Base-by-base conservation (phyloP, 768 basidiomycete species). In the Cystofilobasidium bisporidii region DNA sequence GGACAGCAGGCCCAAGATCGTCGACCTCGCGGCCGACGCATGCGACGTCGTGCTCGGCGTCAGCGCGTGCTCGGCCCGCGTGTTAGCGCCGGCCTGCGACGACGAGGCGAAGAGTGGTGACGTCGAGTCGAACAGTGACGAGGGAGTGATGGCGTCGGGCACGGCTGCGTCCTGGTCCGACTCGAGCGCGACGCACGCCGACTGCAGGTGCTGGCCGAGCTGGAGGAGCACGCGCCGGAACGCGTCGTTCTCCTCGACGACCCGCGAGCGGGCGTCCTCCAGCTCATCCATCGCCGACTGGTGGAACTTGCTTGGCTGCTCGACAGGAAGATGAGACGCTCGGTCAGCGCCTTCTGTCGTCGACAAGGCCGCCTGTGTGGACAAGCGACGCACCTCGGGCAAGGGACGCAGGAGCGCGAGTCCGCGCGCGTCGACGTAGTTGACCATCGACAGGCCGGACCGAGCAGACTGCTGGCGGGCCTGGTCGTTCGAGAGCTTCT, bases 241-340 rank as follows among this genome's bases (percentile, higher is more conserved):
- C 41, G 79, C 78, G 38, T 81, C 73, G 63, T 86, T 89, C 74
- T 91, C 88, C 43, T 85, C 83, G 36, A 79, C 75, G 24, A 91
- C 81, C 53, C 82, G 82, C 28, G 78, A 78, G 45, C 87, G 80
- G 0, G 87, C 83, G 61, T 81, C 80, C 74, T 91, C 88, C 0
- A 88, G 85, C 71, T 90, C 83, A 57, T 86, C 85, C 40, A 91
- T 79, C 9, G 87, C 85, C 36, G 82, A 76, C 70, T 91, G 88
- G 36, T 85, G 73, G 72, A 83, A 82, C 15, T 80, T 81, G 61
- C 81, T 80, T 1, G 83, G 82, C 73, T 80, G 32, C 10, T 2
- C 24, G 33, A n/a, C 33, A 36, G n/a, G 40, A 18, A 24, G 10
- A 36, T 40, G 11, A 36, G 32, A 10, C 26, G 4, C 9, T n/a